Evolutionary conservation across 768 basidiomycete species (phyloP), one percentile per base, ranked within the genome.

Genomic region (Coprinellus micaceus): DNA sequence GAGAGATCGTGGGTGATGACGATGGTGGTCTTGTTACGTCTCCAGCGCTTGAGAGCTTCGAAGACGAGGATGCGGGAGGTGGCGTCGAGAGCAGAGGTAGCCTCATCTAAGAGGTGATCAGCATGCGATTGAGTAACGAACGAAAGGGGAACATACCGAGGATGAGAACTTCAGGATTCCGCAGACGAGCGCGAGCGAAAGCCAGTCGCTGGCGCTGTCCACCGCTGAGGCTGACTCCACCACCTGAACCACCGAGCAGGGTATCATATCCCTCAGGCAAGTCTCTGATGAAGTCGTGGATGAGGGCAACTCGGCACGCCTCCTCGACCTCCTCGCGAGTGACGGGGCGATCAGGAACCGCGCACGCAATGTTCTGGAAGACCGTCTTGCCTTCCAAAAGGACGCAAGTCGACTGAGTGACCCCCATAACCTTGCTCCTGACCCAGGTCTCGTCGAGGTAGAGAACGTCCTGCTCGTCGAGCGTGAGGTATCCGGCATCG

Each of bases 1-100:
- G 87, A 86, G 17, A 98, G 83, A 63, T 98, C 97, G 70, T 98
- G 96, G 0, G 96, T 98, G 67, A 98, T 97, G 59, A 95, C 87
- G 66, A 95, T 86, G 5, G 92, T 97, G 4, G 92, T 98, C 63
- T 83, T 85, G 73, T 89, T 88, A 15, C 67, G 65, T 6, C 91
- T 78, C 88, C 89, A 92, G 2, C 71, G 70, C 64, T 77, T 77
- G 52, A 86, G 74, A 1, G 87, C 87, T 56, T 84, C 81, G 50
- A 92, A 91, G 19, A 98, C 91, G 44, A 94, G 82, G 22, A 91
- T 75, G 19, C 95, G 88, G 1, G 94, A 92, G 2, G 88, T 87
- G 12, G 87, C 83, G 69, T 98, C 96, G 56, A 98, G 77, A 17
- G 89, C 87, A 1, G 88, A 90, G 2, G 89, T 91, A 1, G 86